phyloP scores from a whole-genome alignment of 495 filamentous ascomycete genomes.

The Hypoxylon fuscum region DNA sequence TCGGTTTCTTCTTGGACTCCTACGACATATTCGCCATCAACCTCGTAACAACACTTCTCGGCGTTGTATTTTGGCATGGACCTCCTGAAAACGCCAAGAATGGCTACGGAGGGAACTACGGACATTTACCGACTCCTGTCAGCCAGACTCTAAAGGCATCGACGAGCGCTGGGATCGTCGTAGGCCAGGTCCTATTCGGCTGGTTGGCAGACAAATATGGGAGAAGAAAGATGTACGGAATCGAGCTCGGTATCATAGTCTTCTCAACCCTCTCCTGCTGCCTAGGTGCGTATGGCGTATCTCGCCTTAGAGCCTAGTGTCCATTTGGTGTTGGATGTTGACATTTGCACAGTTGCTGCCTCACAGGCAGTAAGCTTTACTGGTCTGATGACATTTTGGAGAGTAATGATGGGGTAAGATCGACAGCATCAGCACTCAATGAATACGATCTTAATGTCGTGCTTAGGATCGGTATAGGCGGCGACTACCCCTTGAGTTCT shows the following conservation, averaged over 20 bases:
- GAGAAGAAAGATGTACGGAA: constrained; percentile 79
- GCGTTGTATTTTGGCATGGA: constrained; percentile 75
- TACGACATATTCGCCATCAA: constrained; percentile 86
- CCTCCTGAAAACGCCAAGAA: constrained; percentile 39
- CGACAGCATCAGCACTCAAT: constrained; percentile 18
- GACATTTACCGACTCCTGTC: constrained; percentile 63
- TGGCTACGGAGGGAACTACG: constrained; percentile 54
- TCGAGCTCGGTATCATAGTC: constrained; percentile 79
- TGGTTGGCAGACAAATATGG: constrained; percentile 74
- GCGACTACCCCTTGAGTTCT: constrained; percentile 79
- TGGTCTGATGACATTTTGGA: constrained; percentile 83
- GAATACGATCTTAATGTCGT: constrained; percentile 8
- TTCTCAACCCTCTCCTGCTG: constrained; percentile 36
- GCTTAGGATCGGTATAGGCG: constrained; percentile 68
- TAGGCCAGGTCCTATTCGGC: constrained; percentile 79
- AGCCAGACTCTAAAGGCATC: constrained; percentile 79
- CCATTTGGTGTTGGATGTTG: not conserved
- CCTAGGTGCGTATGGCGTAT: constrained; percentile 22
- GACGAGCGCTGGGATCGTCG: constrained; percentile 75
- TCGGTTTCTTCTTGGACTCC: constrained; percentile 82
- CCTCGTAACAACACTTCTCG: constrained; percentile 72
- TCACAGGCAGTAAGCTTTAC: constrained; percentile 69
- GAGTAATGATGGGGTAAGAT: constrained; percentile 71
- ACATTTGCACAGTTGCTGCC: constrained; percentile 55
- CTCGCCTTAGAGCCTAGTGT: not conserved